phyloP scores from a whole-genome alignment of 768 basidiomycete species.

The Cubamyces sp. region DNA sequence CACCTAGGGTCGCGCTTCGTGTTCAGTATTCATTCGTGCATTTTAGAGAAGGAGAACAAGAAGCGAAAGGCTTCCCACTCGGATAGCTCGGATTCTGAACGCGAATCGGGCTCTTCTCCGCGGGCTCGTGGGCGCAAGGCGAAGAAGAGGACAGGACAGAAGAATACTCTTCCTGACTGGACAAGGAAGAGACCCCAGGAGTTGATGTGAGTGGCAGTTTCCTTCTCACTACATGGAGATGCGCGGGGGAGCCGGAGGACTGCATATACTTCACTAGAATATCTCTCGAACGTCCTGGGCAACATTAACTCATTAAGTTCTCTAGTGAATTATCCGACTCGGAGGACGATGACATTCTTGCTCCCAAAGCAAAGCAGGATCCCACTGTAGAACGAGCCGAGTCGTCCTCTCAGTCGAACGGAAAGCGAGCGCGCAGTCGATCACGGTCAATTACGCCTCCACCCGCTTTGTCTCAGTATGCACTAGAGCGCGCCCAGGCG shows the following conservation, averaged over 20 bases:
- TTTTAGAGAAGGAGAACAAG: slow-evolving; percentile 15
- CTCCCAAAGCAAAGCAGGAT: slow-evolving; percentile 25
- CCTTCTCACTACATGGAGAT: not conserved
- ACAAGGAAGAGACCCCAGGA: slow-evolving; percentile 19
- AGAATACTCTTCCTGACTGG: slow-evolving; percentile 23
- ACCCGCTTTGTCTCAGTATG: slow-evolving; percentile 57
- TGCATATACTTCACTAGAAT: not conserved
- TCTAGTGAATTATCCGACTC: slow-evolving; percentile 47
- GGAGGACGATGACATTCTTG: slow-evolving; percentile 46
- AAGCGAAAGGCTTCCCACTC: slow-evolving; percentile 14
- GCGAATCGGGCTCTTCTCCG: slow-evolving; percentile 9
- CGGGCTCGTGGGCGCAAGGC: slow-evolving; percentile 16
- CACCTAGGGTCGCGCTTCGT: not conserved
- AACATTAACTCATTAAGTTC: not conserved
- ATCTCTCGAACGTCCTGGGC: not conserved
- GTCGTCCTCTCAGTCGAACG: slow-evolving; percentile 7
- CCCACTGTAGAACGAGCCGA: not conserved
- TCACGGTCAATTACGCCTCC: slow-evolving; percentile 81
- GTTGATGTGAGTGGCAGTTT: slow-evolving; percentile 10
- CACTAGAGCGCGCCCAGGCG: slow-evolving; percentile 58
- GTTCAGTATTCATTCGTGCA: not conserved
- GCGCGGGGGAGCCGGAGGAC: not conserved
- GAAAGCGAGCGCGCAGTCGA: slow-evolving; percentile 54
- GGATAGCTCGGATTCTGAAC: slow-evolving; percentile 21
- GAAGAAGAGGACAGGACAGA: slow-evolving; percentile 6